These are phyloP conservation scores for Lactarius hengduanensis DNA, from an alignment of 768 basidiomycete species.

Conservation along the genomic window DNA sequence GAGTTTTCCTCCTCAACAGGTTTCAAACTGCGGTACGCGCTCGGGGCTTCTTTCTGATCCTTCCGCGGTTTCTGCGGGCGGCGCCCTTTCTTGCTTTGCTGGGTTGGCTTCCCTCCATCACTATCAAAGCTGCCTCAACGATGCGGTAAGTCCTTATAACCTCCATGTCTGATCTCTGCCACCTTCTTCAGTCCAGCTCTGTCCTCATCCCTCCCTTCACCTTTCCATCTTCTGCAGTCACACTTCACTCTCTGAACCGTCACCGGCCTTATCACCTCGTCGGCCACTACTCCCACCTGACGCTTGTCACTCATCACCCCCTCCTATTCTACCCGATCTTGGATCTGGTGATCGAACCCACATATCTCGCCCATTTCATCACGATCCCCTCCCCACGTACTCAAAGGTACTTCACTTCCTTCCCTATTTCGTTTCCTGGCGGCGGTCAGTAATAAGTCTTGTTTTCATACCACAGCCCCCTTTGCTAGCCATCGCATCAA, in stretches of 20 bases:
- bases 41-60: conserved; percentile 26
- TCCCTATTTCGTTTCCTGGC: neutral
- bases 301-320: conserved; percentile 16
- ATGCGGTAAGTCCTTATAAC: conserved; percentile 30
- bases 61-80: conserved; percentile 29
- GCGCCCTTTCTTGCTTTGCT: conserved; percentile 21
- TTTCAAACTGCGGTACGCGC: conserved; percentile 26
- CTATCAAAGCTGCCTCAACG: conserved; percentile 26
- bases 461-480: conserved; percentile 7
- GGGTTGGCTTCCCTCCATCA: conserved; percentile 27
- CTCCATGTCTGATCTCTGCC: conserved; percentile 15
- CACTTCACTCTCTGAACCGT: conserved; percentile 17
- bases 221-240: conserved; percentile 21
- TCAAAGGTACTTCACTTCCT: conserved; percentile 13
- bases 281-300: conserved; percentile 7
- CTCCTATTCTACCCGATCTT: conserved; percentile 23
- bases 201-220: conserved; percentile 18
- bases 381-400: conserved; percentile 16
- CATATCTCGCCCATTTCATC: conserved; percentile 21
- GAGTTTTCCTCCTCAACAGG: conserved; percentile 8
- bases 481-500: conserved; percentile 5
- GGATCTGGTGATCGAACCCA: conserved; percentile 24
- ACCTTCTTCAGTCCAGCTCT: conserved; percentile 7
- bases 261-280: conserved; percentile 21
- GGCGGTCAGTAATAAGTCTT: neutral